Evolutionary conservation across 2,329 filamentous ascomycete species (phyloP).

Genomic region (Aaosphaeria arxii): DNA sequence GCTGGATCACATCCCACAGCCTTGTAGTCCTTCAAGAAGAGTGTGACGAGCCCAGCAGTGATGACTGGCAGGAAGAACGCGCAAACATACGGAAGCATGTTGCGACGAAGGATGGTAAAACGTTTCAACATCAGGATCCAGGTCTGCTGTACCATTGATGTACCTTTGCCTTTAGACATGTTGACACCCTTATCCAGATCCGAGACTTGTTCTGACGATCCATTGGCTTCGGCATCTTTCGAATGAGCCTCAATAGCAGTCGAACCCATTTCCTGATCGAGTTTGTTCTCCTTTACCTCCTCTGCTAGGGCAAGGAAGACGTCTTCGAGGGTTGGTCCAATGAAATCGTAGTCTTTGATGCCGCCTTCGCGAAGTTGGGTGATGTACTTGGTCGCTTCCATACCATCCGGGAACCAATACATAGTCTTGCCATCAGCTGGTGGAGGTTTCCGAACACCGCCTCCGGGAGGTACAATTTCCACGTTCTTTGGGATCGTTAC

Average conservation of each 20-base stretch:
- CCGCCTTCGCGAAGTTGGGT: conserved; percentile 63
- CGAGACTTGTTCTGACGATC: conserved; percentile 24
- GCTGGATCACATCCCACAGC: conserved; percentile 48
- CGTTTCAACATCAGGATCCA: conserved; percentile 76
- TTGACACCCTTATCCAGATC: conserved; percentile 28
- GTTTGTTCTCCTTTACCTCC: conserved; percentile 62
- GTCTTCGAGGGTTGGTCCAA: conserved; percentile 87
- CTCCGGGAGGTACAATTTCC: conserved; percentile 48
- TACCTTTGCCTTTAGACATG: conserved; percentile 66
- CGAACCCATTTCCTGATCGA: conserved; percentile 18
- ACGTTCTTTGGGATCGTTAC: conserved; percentile 47
- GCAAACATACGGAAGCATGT: conserved; percentile 71
- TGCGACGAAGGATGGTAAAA: conserved; percentile 71
- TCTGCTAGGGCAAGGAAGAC: conserved; percentile 86
- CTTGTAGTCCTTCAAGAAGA: conserved; percentile 64
- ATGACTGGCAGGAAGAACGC: conserved; percentile 77
- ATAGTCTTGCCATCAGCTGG: conserved; percentile 63
- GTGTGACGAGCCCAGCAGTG: conserved; percentile 73
- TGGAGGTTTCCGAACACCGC: conserved; percentile 41
- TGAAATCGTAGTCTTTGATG: conserved; percentile 77
- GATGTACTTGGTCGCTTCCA: conserved; percentile 69
- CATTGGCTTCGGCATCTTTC: conserved; percentile 16
- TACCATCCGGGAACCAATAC: conserved; percentile 69
- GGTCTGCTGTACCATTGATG: conserved; percentile 68
- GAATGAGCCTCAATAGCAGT: conserved; percentile 9